These are phyloP conservation scores for Pseudoneurospora amorphoporcata DNA, from an alignment of 495 filamentous ascomycete species.

Conservation along the genomic window DNA sequence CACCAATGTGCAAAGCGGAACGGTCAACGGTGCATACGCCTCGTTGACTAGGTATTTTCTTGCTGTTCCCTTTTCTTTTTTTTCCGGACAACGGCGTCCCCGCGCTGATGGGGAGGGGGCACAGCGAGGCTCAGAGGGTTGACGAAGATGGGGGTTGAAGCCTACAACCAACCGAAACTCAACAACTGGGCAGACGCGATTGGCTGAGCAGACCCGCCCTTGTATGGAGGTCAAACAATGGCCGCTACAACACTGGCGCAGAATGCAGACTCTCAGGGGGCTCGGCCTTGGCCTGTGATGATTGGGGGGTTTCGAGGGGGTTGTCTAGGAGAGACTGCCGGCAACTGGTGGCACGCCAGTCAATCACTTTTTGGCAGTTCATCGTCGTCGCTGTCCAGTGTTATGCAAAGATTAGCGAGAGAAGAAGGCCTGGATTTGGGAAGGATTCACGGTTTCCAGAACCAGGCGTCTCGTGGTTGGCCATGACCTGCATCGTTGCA, in stretches of 20 bases:
- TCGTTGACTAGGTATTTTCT: neutral
- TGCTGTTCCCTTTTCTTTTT: neutral
- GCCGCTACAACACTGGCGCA: slow-evolving; percentile 15
- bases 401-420: neutral
- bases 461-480: neutral
- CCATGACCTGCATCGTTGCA: neutral
- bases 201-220: slow-evolving; percentile 12
- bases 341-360: neutral
- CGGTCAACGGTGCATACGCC: neutral
- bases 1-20: neutral
- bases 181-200: slow-evolving; percentile 9
- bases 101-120: neutral
- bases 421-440: neutral
- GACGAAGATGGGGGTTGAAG: neutral
- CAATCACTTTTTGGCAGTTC: neutral
- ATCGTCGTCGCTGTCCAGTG: neutral
- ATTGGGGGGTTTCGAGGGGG: neutral
- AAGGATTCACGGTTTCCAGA: neutral
- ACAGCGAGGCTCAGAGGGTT: neutral
- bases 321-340: neutral
- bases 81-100: neutral
- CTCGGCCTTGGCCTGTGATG: neutral
- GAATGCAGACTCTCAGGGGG: neutral
- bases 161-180: slow-evolving; percentile 9
- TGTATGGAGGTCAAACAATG: slow-evolving; percentile 14